Evolutionary conservation across 495 filamentous ascomycete species (phyloP).

Genomic region (Tetracladium marchalianum): DNA sequence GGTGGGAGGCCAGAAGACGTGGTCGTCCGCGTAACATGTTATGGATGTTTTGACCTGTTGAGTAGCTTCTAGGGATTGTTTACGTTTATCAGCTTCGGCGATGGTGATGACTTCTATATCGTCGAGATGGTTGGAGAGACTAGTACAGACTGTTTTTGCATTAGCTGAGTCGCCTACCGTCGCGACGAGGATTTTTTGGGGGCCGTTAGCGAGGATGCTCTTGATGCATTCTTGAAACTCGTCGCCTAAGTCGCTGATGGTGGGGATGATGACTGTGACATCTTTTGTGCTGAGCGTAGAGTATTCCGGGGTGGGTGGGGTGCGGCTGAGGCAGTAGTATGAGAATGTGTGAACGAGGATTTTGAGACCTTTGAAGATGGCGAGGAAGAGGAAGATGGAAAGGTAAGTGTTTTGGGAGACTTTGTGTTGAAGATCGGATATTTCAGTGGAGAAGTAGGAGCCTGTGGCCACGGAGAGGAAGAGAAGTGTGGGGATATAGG

Average conservation of each 20-base stretch:
- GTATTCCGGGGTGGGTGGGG: slow-evolving; percentile 24
- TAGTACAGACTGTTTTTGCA: not conserved
- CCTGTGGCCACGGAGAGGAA: too few relatives aligned
- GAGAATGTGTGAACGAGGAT: slow-evolving; percentile 34
- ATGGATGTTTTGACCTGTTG: slow-evolving; percentile 32
- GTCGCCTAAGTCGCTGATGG: slow-evolving; percentile 28
- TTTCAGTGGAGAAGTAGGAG: too few relatives aligned
- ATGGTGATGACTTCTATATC: slow-evolving; percentile 21
- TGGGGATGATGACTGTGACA: slow-evolving; percentile 46
- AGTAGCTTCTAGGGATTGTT: slow-evolving; percentile 35
- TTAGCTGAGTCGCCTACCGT: slow-evolving; percentile 16
- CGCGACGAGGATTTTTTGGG: slow-evolving; percentile 28
- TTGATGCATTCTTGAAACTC: slow-evolving; percentile 26
- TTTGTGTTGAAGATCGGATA: too few relatives aligned
- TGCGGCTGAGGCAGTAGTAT: slow-evolving; percentile 30
- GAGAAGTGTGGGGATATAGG: too few relatives aligned
- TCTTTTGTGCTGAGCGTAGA: slow-evolving; percentile 31
- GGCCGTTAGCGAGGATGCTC: slow-evolving; percentile 22
- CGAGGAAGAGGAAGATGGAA: not conserved
- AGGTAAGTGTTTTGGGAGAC: too few relatives aligned
- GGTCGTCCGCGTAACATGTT: slow-evolving; percentile 41
- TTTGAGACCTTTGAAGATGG: slow-evolving; percentile 21
- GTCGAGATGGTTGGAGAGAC: not conserved
- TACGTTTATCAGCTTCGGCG: slow-evolving; percentile 33
- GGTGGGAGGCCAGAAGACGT: slow-evolving; percentile 42